phyloP scores from a whole-genome alignment of 805 yeast genomes.

The Pichia heedii region DNA sequence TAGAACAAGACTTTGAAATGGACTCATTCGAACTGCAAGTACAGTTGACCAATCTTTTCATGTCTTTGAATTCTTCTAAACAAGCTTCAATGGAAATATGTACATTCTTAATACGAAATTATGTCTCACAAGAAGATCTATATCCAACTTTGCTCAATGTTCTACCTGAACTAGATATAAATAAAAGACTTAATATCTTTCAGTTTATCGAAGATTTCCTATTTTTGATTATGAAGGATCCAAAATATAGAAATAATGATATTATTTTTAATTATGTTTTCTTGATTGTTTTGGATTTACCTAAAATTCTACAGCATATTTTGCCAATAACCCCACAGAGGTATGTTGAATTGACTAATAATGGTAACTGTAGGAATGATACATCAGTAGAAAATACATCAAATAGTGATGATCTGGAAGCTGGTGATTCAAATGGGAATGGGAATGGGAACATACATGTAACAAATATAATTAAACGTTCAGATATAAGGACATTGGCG shows the following conservation, averaged over 20 bases:
- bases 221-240: slow-evolving; percentile 18
- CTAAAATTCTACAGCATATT: slow-evolving; percentile 26
- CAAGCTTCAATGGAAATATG: slow-evolving; percentile 43
- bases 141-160: slow-evolving; percentile 59
- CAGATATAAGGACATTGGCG: slow-evolving; percentile 19
- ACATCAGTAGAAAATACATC: too few relatives aligned
- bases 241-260: slow-evolving; percentile 7
- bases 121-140: slow-evolving; percentile 57
- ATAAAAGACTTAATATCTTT: slow-evolving; percentile 55
- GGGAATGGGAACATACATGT: too few relatives aligned
- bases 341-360: too few relatives aligned
- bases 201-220: slow-evolving; percentile 62
- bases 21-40: slow-evolving; percentile 84
- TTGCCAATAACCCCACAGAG: slow-evolving; percentile 25
- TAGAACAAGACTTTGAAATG: slow-evolving; percentile 36
- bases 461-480: background rate
- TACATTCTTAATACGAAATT: slow-evolving; percentile 45
- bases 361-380: too few relatives aligned
- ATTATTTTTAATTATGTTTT: slow-evolving; percentile 9
- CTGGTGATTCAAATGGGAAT: too few relatives aligned
- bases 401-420: background rate
- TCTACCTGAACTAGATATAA: slow-evolving; percentile 43
- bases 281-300: slow-evolving; percentile 26
- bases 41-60: slow-evolving; percentile 60
- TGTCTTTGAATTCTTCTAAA: slow-evolving; percentile 55